Conservation (phyloP, 805 yeast genomes). For the Debaryomyces tyrocola region DNA sequence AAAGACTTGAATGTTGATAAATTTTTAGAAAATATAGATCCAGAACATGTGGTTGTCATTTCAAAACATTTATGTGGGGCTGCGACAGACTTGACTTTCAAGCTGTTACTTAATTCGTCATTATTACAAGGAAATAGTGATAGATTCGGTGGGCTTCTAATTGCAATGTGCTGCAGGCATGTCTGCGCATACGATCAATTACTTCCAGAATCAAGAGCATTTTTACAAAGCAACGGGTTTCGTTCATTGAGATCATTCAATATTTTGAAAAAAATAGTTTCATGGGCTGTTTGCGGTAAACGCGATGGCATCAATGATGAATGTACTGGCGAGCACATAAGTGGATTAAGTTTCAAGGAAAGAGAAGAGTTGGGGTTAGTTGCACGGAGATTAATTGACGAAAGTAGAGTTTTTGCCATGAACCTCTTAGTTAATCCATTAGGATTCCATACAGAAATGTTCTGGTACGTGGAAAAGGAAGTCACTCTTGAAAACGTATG, state of each 20-base stretch:
- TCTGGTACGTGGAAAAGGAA: conserved; percentile 56
- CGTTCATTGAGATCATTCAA: conserved; percentile 38
- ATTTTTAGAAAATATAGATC: conserved; percentile 31
- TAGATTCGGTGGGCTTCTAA: conserved; percentile 56
- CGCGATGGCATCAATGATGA: conserved; percentile 38
- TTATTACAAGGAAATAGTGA: conserved; percentile 11
- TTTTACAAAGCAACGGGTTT: conserved; percentile 35
- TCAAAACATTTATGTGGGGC: conserved; percentile 94
- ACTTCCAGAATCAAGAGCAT: conserved; percentile 46
- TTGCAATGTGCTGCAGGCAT: conserved; percentile 94
- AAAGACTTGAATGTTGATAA: conserved; percentile 64
- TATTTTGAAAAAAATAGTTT: conserved; percentile 60
- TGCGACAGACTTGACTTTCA: conserved; percentile 83
- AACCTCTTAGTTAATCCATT: conserved; percentile 15
- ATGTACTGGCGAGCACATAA: conserved; percentile 37
- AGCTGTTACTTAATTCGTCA: conserved; percentile 52
- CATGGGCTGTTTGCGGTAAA: conserved; percentile 88
- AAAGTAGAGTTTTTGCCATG: conserved; percentile 60
- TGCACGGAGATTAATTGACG: conserved; percentile 75
- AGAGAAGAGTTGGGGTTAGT: conserved; percentile 62
- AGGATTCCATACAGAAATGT: conserved; percentile 48
- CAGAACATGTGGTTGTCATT: conserved; percentile 51
- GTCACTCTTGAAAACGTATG: conserved; percentile 74
- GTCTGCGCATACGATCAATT: conserved; percentile 65
- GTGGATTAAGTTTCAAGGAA: conserved; percentile 44